Base-by-base conservation (phyloP, 1,139 yeast species). In the Kodamaea anthophila region DNA sequence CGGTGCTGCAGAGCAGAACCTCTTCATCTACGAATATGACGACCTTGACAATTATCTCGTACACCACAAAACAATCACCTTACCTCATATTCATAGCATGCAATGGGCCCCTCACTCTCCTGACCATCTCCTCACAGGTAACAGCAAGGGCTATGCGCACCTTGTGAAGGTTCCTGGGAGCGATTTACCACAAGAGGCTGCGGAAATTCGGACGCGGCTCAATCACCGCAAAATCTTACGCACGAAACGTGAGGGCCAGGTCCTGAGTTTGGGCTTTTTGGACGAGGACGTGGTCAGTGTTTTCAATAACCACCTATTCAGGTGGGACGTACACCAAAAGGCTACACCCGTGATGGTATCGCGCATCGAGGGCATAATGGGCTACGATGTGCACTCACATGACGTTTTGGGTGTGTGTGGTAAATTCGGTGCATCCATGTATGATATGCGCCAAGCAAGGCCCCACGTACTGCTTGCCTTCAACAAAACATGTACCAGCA, bases 131-230 rank as follows among this genome's bases (percentile, higher is more conserved):
- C 63, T 80, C 10, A 70, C 88, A 0, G 94, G 94, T 5, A 87
- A 83, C 48, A 69, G 63, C 35, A 68, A 73, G 32, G 94, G 94
- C 1, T 61, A 73, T 38, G 81, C 77, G 1, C 83, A 84, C 51
- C 54, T 84, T 34, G 71, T 81, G 3, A 61, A 78, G 10, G 58
- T 83, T n/a, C 93, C 94, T 4, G 24, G 33, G 1, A 30, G 34
- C 3, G 23, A 28, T 16, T 49, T 34, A 12, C 35, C 37, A 8
- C 62, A 58, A 10, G 61, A 61, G 18, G 68, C 74, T 18, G 94
- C 94, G 0, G 86, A 77, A 48, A 79, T 84, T 12, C 59, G 80
- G 40, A 79, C 79, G 50, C 60, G 91, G 26, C 83, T 79, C 55
- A 81, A 82, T 51, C 94, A 84, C 53, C 58, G 70, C 30, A 76